Conservation (phyloP, 352 stramenopile genomes). For the Phytophthora pistaciae region DNA sequence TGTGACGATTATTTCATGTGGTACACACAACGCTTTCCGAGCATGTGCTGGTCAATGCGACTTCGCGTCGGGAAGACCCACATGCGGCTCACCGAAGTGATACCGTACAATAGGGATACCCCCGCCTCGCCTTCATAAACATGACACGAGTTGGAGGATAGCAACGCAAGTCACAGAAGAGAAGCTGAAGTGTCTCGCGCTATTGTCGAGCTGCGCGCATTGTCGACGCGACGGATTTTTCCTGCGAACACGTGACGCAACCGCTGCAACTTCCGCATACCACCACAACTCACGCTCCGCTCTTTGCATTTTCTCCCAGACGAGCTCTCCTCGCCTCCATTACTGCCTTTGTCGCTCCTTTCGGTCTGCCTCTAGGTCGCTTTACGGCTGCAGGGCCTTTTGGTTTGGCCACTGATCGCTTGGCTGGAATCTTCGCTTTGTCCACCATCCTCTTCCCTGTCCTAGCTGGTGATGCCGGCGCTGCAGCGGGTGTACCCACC, state of each 20-base stretch:
- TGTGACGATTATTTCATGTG: constrained; percentile 31
- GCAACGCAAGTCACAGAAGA: background rate
- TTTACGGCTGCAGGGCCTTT: constrained; percentile 19
- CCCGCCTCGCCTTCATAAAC: too few relatives aligned
- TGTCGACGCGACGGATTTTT: constrained; percentile 10
- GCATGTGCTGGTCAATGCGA: too few relatives aligned
- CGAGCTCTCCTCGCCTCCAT: constrained; percentile 28
- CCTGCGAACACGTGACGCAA: background rate
- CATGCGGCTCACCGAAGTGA: background rate
- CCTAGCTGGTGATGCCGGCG: background rate
- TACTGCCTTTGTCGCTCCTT: constrained; percentile 31
- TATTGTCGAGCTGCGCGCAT: constrained; percentile 21
- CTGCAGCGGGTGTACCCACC: background rate
- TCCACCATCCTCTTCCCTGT: constrained; percentile 14
- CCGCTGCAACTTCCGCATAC: background rate
- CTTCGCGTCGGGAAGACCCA: too few relatives aligned
- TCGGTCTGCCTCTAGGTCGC: constrained; percentile 27
- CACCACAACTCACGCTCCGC: background rate
- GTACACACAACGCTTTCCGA: constrained; percentile 10
- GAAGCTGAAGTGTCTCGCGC: background rate
- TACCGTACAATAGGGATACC: background rate
- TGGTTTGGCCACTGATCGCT: constrained; percentile 9
- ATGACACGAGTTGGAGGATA: constrained; percentile 14
- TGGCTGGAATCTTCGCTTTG: constrained; percentile 20
- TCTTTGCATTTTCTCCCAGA: constrained; percentile 9